phyloP scores from a whole-genome alignment of 306 rosid genomes.

The Cicer chorassanicum region DNA sequence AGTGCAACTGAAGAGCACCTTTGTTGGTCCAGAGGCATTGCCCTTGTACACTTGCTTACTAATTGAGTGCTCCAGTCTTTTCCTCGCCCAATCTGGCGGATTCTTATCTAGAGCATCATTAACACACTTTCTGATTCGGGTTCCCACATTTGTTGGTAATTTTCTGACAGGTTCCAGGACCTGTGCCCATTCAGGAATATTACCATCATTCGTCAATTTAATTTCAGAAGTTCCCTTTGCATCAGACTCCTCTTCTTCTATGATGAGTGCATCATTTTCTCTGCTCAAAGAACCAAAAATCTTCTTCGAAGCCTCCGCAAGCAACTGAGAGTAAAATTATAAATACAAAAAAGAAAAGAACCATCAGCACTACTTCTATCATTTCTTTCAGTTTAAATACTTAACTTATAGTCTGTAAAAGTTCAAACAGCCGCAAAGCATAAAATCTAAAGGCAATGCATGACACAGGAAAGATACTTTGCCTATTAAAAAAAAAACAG shows the following conservation, averaged over 20 bases:
- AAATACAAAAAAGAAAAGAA: conserved; percentile 1
- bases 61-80: conserved; percentile 81
- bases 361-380: conserved; percentile 34
- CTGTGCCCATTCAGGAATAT: conserved; percentile 88
- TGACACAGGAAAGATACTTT: not conserved
- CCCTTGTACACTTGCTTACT: conserved; percentile 98
- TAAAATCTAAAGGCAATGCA: conserved; percentile 6
- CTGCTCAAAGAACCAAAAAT: conserved; percentile 73
- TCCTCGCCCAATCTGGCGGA: conserved; percentile 97
- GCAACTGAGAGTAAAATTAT: conserved; percentile 65
- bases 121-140: conserved; percentile 96
- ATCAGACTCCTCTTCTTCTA: conserved; percentile 84
- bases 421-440: conserved; percentile 30
- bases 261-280: conserved; percentile 63
- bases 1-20: conserved; percentile 63
- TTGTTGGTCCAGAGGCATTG: conserved; percentile 99
- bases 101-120: conserved; percentile 74
- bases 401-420: conserved; percentile 30
- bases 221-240: conserved; percentile 60
- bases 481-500: not conserved
- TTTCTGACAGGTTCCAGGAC: conserved; percentile 91
- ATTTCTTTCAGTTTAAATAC: conserved; percentile 39
- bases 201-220: conserved; percentile 56
- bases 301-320: conserved; percentile 88
- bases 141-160: conserved; percentile 98